These are phyloP conservation scores for Hypoxylon cercidicola DNA, from an alignment of 495 filamentous ascomycete species.

Conservation along the genomic window DNA sequence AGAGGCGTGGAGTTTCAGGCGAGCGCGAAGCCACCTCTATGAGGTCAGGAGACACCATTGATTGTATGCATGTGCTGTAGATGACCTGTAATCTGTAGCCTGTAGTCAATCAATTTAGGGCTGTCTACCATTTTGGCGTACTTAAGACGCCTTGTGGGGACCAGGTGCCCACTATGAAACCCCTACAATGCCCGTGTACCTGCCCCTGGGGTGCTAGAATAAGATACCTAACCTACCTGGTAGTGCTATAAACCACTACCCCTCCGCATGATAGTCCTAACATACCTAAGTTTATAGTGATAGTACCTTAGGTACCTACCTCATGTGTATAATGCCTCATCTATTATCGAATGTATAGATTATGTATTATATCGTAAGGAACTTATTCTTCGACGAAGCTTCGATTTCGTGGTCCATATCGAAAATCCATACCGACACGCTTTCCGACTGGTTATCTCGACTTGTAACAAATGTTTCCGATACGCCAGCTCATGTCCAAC, in stretches of 20 bases:
- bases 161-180: no score
- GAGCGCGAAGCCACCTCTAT: constrained; percentile 37
- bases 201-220: no score
- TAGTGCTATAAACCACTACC: no score
- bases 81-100: no score
- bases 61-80: constrained; percentile 9
- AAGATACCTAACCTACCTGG: no score
- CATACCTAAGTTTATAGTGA: no score
- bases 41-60: not conserved
- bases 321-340: constrained; percentile 1
- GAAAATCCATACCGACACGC: constrained; percentile 5
- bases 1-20: constrained; percentile 31
- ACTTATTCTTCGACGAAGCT: constrained; percentile 2
- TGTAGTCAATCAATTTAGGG: constrained; percentile 5
- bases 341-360: no score
- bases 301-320: not conserved
- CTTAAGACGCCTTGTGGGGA: not conserved
- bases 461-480: constrained; percentile 21
- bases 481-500: constrained; percentile 26
- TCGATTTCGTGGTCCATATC: constrained; percentile 1
- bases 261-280: no score
- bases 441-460: constrained; percentile 24
- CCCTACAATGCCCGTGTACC: no score
- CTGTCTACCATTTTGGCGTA: not conserved
- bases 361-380: no score